Evolutionary conservation across 768 basidiomycete genomes (phyloP), one percentile per base, ranked within the genome.

Genomic region (Trametes punicea): DNA sequence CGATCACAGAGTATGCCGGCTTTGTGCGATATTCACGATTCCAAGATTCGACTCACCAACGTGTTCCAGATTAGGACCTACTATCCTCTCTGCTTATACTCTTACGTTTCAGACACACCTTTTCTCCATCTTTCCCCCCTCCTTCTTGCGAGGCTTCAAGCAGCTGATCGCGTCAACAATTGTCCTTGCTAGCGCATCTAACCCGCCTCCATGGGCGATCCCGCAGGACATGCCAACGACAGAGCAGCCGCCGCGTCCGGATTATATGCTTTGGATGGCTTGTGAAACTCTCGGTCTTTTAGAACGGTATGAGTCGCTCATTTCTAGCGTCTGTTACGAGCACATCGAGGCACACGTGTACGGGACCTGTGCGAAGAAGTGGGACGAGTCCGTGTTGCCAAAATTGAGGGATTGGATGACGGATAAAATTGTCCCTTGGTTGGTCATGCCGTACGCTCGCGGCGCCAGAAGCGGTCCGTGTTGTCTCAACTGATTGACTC

Each of bases 261-360:
- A 76, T 33, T 52, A 63, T 10, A 25, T 64, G 15, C 66, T 87
- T 30, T 85, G 87, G 85, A 70, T 73, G 18, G 72, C 82, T 1
- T 84, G 90, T 57, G 87, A 87, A 52, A 72, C 73, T 1, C 79
- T 96, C 0, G 90, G 89, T 4, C 74, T 96, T 8, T 75, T 90
- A 25, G 88, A 91, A 58, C 84, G 91, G 26, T 93, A 88, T 65
- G 93, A 95, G 65, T 81, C 83, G 6, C 80, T 93, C 55, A 82
- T 98, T 26, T 84, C 89, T 18, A 84, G 83, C 46, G 87, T 94
- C 3, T 90, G 91, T 26, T 93, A 93, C 61, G 88, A 90, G 65
- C 82, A 85, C 62, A 94, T 99, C 59, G 91, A 94, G 65, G 68
- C 74, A 4, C 79, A 90, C 55, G 87, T 97, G 0, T 51, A 79